phyloP scores from a whole-genome alignment of 164 flowering plant genomes.

The Amborella trichopoda region DNA sequence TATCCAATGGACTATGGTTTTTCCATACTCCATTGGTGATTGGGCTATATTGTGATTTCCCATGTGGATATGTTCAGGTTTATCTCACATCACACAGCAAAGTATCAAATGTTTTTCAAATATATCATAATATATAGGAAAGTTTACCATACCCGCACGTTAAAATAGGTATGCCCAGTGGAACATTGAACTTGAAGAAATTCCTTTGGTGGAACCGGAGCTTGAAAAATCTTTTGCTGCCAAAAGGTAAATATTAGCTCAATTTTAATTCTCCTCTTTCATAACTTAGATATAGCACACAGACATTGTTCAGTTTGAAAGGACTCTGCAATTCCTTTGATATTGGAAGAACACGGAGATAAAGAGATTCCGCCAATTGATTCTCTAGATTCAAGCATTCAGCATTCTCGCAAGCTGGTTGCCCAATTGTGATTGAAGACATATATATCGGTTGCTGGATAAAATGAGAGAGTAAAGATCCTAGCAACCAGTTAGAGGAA shows the following conservation, averaged over 20 bases:
- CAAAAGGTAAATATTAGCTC: no score
- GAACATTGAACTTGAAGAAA: slow-evolving; percentile 79
- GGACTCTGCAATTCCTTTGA: slow-evolving; percentile 37
- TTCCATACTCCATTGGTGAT: no score
- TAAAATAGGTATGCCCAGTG: slow-evolving; percentile 42
- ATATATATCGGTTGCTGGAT: slow-evolving; percentile 63
- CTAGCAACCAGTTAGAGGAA: no score
- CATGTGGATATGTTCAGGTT: no score
- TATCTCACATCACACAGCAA: no score
- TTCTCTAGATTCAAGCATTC: slow-evolving; percentile 41
- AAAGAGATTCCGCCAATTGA: no score
- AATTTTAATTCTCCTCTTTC: no score
- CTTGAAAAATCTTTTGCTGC: slow-evolving; percentile 64
- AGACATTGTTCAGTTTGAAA: slow-evolving; percentile 60
- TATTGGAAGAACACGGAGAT: slow-evolving; percentile 30
- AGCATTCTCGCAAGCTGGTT: no score
- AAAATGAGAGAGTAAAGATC: slow-evolving; percentile 82
- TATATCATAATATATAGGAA: background rate
- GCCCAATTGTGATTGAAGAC: slow-evolving; percentile 77
- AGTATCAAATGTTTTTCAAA: background rate
- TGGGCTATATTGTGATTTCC: no score
- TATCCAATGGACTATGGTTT: no score
- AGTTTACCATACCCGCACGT: slow-evolving; percentile 87
- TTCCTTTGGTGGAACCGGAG: slow-evolving; percentile 63
- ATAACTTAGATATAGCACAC: no score